A percentile compares a stretch with the other conserved stretches of the same genome.
phyloP scores from a whole-genome alignment of 495 filamentous ascomycete species.

The Aspergillus mulundensis region DNA sequence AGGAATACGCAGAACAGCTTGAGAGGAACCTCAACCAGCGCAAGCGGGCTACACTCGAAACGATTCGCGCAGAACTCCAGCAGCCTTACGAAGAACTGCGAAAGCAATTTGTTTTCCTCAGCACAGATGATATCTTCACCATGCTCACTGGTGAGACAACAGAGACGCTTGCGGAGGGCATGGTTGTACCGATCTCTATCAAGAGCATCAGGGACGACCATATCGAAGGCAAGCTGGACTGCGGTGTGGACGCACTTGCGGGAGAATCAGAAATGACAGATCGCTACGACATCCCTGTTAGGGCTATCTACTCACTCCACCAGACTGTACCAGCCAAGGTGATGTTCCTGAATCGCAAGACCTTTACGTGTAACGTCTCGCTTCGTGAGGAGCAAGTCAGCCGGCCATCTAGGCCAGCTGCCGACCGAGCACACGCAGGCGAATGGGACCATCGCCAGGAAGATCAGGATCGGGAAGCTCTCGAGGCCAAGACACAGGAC shows the following conservation, averaged over 20 bases:
- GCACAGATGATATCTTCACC: slow-evolving; percentile 82
- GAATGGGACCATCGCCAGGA: slow-evolving; percentile 88
- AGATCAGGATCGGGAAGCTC: slow-evolving; percentile 67
- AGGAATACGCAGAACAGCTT: slow-evolving; percentile 94
- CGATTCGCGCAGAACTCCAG: slow-evolving; percentile 88
- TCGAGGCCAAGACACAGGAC: slow-evolving; percentile 75
- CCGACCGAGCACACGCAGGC: slow-evolving; percentile 60
- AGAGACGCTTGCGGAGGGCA: slow-evolving; percentile 76
- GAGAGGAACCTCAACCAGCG: slow-evolving; percentile 88
- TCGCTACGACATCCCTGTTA: slow-evolving; percentile 53
- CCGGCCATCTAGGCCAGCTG: slow-evolving; percentile 58
- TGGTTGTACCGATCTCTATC: slow-evolving; percentile 88
- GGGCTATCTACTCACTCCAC: slow-evolving; percentile 59
- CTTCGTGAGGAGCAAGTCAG: slow-evolving; percentile 75
- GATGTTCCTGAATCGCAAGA: slow-evolving; percentile 75
- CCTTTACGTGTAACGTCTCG: slow-evolving; percentile 74
- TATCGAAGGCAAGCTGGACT: slow-evolving; percentile 88
- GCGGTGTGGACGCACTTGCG: slow-evolving; percentile 85
- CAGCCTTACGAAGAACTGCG: slow-evolving; percentile 92
- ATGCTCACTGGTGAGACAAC: slow-evolving; percentile 93
- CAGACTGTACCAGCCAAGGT: slow-evolving; percentile 89
- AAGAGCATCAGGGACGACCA: slow-evolving; percentile 86
- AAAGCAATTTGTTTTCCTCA: slow-evolving; percentile 67
- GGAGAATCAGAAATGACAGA: slow-evolving; percentile 67
- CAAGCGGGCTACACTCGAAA: slow-evolving; percentile 94